phyloP scores from a whole-genome alignment of 78 protist species.

The Pelomyxa schiedti region DNA sequence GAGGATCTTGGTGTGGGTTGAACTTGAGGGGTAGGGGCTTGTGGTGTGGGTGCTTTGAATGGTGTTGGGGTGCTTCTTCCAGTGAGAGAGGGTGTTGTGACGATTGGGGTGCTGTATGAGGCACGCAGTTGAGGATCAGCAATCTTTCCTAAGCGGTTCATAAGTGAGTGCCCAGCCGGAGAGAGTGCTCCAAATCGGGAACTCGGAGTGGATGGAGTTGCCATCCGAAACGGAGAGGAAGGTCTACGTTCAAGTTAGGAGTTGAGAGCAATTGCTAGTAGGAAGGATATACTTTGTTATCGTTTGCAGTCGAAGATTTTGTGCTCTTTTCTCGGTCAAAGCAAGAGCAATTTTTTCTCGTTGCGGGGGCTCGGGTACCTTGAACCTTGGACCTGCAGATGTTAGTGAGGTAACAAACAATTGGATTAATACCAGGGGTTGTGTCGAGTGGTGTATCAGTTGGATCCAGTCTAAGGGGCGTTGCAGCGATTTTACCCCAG shows the following conservation, averaged over 20 bases:
- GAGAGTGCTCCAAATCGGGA: neutral
- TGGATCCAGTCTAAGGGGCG: neutral
- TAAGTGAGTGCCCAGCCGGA: neutral
- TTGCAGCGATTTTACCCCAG: neutral
- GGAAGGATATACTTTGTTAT: neutral
- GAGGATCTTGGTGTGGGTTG: too few relatives aligned
- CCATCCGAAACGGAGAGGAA: neutral
- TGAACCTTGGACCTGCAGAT: neutral
- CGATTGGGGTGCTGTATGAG: too few relatives aligned
- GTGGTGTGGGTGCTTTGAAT: too few relatives aligned
- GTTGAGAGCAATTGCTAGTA: neutral
- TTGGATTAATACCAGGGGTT: too few relatives aligned
- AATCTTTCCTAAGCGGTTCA: neutral
- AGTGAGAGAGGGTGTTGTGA: too few relatives aligned
- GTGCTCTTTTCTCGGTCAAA: neutral
- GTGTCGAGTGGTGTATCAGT: neutral
- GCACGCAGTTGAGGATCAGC: neutral
- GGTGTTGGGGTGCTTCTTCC: too few relatives aligned
- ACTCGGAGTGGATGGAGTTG: neutral
- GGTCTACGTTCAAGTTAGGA: neutral
- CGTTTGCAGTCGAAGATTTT: too few relatives aligned
- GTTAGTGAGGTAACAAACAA: too few relatives aligned
- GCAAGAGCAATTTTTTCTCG: neutral
- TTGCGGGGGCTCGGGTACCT: neutral
- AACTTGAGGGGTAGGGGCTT: too few relatives aligned